phyloP scores from a whole-genome alignment of 768 basidiomycete species.

The Leccinellum rugosiceps region DNA sequence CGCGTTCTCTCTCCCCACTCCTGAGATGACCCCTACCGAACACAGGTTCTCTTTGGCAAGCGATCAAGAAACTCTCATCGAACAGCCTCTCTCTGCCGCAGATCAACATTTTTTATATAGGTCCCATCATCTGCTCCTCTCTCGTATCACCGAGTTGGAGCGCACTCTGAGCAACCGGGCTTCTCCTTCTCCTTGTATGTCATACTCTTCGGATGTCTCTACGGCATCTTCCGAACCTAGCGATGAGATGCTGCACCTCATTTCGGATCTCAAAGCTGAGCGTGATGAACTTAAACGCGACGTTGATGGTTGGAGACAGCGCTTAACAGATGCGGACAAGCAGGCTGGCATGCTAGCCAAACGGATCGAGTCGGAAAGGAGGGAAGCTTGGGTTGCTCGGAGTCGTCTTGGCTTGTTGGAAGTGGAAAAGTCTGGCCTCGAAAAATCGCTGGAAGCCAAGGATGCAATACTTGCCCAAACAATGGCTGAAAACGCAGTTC shows the following conservation, averaged over 20 bases:
- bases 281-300: slow-evolving; percentile 87
- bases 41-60: slow-evolving; percentile 37
- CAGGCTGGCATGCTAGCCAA: slow-evolving; percentile 61
- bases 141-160: slow-evolving; percentile 80
- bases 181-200: slow-evolving; percentile 47
- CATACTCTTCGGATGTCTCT: slow-evolving; percentile 46
- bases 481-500: slow-evolving; percentile 22
- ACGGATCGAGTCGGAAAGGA: slow-evolving; percentile 72
- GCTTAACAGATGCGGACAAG: slow-evolving; percentile 75
- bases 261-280: slow-evolving; percentile 81
- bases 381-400: slow-evolving; percentile 82
- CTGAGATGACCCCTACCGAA: slow-evolving; percentile 69
- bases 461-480: slow-evolving; percentile 28
- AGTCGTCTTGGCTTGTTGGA: slow-evolving; percentile 66
- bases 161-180: slow-evolving; percentile 50
- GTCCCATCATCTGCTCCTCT: slow-evolving; percentile 77
- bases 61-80: slow-evolving; percentile 16
- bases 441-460: slow-evolving; percentile 43
- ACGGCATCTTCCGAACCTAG: slow-evolving; percentile 46
- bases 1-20: slow-evolving; percentile 59
- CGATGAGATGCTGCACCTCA: slow-evolving; percentile 75
- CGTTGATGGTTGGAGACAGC: slow-evolving; percentile 79
- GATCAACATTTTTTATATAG: slow-evolving; percentile 87
- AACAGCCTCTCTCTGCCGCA: slow-evolving; percentile 59
- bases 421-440: slow-evolving; percentile 59